Evolutionary conservation across 164 flowering plant species (phyloP).

Genomic region (Protea cynaroides): DNA sequence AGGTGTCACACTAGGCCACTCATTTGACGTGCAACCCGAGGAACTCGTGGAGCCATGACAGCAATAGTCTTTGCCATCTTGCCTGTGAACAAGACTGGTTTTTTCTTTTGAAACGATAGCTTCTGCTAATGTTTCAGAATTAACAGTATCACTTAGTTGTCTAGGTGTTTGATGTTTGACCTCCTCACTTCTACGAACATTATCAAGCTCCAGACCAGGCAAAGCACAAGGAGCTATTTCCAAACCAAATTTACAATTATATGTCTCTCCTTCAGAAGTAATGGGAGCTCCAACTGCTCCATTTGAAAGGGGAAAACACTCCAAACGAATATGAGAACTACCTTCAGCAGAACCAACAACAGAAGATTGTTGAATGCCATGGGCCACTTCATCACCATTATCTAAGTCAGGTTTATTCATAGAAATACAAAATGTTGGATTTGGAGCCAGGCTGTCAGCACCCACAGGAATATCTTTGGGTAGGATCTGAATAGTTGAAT

Average conservation of each 20-base stretch:
- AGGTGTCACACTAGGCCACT: constrained; percentile 75
- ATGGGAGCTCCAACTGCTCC: constrained; percentile 15
- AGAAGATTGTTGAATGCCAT: constrained; percentile 13
- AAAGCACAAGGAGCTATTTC: constrained; percentile 7
- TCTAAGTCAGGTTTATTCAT: constrained; percentile 10
- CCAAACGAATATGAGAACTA: constrained; percentile 7
- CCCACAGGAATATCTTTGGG: constrained; percentile 8
- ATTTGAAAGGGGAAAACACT: constrained; percentile 6
- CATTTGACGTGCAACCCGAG: constrained; percentile 51
- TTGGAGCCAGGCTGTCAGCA: constrained; percentile 7
- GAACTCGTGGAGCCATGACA: constrained; percentile 29
- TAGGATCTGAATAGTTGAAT: constrained; percentile 15
- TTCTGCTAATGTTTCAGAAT: constrained; percentile 13
- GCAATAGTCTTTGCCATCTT: constrained; percentile 18
- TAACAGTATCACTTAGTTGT: constrained; percentile 7
- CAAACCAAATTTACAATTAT: constrained; percentile 5
- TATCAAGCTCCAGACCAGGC: constrained; percentile 15
- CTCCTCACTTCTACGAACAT: constrained; percentile 10
- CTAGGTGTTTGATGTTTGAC: constrained; percentile 15
- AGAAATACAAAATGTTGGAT: constrained; percentile 16
- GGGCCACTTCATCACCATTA: constrained; percentile 11
- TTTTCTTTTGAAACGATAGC: constrained; percentile 26
- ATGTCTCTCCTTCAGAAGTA: constrained; percentile 10
- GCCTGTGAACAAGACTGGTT: constrained; percentile 20
- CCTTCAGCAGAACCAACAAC: constrained; percentile 8